Percentiles rank a stretch among this genome's conserved stretches.
phyloP scores from a whole-genome alignment of 2,329 filamentous ascomycete species.

The Arthroderma sp. region DNA sequence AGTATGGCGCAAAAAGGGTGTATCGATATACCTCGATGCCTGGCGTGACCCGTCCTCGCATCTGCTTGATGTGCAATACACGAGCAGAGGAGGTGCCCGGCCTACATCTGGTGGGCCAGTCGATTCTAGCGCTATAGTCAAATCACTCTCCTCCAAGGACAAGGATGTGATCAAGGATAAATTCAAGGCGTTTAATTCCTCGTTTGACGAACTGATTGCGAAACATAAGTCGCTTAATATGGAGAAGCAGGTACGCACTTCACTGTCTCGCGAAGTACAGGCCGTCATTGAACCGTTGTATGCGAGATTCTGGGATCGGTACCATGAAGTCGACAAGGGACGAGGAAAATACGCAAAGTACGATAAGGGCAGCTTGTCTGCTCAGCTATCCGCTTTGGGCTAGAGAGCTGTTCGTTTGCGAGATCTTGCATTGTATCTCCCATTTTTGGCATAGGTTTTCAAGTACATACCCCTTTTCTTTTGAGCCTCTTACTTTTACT shows the following conservation, averaged over 20 bases:
- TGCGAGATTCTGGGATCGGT: constrained; percentile 89
- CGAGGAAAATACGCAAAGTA: constrained; percentile 98
- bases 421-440: neutral
- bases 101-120: constrained; percentile 54
- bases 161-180: constrained; percentile 95
- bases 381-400: constrained; percentile 36
- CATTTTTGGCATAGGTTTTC: neutral
- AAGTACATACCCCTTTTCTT: neutral
- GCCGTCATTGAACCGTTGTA: constrained; percentile 90
- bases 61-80: constrained; percentile 85
- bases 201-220: constrained; percentile 77
- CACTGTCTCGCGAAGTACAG: constrained; percentile 73
- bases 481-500: neutral
- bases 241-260: constrained; percentile 76
- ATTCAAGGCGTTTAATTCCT: constrained; percentile 79
- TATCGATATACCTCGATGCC: constrained; percentile 65
- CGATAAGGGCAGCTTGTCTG: constrained; percentile 70
- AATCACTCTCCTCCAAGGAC: constrained; percentile 74
- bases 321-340: constrained; percentile 94
- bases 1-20: constrained; percentile 76
- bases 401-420: neutral
- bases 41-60: constrained; percentile 81
- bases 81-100: constrained; percentile 55
- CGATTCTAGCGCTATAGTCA: constrained; percentile 74
- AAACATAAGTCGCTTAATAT: constrained; percentile 75